Percentiles rank a stretch among this genome's conserved stretches.
phyloP scores from a whole-genome alignment of 2,329 filamentous ascomycete species.

The Colletotrichum navitas region DNA sequence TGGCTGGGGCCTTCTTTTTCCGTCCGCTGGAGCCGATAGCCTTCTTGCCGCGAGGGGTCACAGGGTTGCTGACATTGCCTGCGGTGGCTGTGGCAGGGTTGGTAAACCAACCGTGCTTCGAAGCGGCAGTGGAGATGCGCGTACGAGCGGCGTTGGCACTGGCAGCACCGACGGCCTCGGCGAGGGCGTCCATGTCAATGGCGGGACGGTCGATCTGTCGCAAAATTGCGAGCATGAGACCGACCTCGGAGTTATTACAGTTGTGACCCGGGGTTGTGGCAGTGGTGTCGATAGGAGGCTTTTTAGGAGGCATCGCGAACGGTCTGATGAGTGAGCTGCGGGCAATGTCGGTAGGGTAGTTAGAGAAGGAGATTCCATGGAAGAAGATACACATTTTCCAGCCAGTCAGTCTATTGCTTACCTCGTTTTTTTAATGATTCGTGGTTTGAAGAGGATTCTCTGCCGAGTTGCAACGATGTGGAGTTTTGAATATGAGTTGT shows the following conservation, averaged over 20 bases:
- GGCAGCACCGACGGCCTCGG: conserved; percentile 18
- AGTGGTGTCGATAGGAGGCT: background rate
- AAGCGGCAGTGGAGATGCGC: conserved; percentile 10
- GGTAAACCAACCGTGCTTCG: conserved; percentile 23
- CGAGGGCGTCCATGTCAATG: conserved; percentile 18
- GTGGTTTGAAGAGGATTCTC: background rate
- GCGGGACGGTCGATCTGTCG: background rate
- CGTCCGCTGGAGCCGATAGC: background rate
- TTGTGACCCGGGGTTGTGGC: background rate
- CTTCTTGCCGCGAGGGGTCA: conserved; percentile 2
- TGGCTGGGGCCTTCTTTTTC: background rate
- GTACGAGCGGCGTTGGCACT: conserved; percentile 26
- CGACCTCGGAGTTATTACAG: conserved; percentile 9
- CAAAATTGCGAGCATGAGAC: conserved; percentile 14
- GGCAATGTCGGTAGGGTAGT: background rate
- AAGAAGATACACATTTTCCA: background rate
- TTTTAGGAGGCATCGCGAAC: conserved; percentile 19
- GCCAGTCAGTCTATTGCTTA: background rate
- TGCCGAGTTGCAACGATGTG: background rate
- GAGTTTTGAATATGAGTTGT: background rate
- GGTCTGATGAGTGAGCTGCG: background rate
- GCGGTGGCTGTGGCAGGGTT: background rate
- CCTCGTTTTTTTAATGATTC: background rate
- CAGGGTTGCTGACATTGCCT: background rate
- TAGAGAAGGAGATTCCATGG: background rate